These are phyloP conservation scores for Isabelozyma rhagii DNA, from an alignment of 805 yeast genomes.

Conservation along the genomic window DNA sequence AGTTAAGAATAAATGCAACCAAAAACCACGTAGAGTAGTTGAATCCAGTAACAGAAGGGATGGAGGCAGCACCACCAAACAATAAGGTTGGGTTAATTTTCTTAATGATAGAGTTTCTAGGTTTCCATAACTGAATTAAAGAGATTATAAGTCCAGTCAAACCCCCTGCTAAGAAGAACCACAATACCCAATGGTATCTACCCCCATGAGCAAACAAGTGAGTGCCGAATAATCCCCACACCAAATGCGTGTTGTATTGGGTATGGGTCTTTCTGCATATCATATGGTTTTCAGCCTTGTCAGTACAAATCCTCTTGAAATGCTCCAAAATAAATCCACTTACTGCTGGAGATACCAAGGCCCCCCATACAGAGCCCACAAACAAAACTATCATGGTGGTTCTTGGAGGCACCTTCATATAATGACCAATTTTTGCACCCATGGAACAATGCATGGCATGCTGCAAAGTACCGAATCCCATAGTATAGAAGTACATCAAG, in stretches of 20 bases:
- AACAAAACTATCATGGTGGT: constrained; percentile 5
- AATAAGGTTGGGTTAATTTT: constrained; percentile 6
- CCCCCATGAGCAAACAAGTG: constrained; percentile 8
- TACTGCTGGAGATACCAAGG: constrained; percentile 6
- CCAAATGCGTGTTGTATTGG: constrained; percentile 8
- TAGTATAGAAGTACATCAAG: constrained; percentile 7
- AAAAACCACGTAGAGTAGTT: constrained; percentile 8
- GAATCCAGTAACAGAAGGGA: constrained; percentile 8
- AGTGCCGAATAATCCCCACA: constrained; percentile 11
- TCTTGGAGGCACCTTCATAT: constrained; percentile 11
- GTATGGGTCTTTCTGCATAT: constrained; percentile 7
- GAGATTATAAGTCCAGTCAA: neutral
- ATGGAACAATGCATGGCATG: constrained; percentile 8
- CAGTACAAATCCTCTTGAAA: constrained; percentile 6
- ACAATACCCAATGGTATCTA: constrained; percentile 8
- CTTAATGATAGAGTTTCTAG: neutral
- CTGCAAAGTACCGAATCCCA: constrained; percentile 8
- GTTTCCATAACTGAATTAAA: neutral
- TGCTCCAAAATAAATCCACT: constrained; percentile 4
- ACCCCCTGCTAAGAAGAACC: constrained; percentile 9
- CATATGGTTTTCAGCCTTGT: constrained; percentile 9
- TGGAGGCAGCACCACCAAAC: constrained; percentile 7
- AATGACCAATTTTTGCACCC: constrained; percentile 11
- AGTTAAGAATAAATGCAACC: constrained; percentile 5
- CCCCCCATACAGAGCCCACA: constrained; percentile 6